Evolutionary conservation across 148 eudicot genomes (phyloP).

Genomic region (Vaccinium myrtillus): DNA sequence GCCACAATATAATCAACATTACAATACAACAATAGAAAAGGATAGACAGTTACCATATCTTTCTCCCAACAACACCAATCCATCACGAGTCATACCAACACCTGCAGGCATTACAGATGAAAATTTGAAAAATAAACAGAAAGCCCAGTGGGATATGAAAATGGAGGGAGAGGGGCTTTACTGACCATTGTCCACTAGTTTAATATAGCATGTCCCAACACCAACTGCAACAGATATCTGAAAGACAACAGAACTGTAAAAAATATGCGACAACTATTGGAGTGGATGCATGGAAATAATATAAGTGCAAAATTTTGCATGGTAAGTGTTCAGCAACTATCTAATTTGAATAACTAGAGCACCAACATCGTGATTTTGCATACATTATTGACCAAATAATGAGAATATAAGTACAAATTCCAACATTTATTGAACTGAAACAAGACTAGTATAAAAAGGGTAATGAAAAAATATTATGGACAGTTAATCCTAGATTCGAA

Average conservation of each 20-base stretch:
- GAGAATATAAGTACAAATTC: background rate
- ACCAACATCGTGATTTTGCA: background rate
- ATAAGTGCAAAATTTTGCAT: background rate
- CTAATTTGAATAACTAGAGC: background rate
- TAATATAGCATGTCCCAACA: constrained; percentile 63
- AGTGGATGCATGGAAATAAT: background rate
- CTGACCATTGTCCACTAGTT: constrained; percentile 90
- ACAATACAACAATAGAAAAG: background rate
- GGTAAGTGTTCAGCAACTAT: background rate
- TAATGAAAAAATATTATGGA: background rate
- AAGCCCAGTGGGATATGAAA: background rate
- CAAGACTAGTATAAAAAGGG: background rate
- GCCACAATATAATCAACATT: constrained; percentile 3
- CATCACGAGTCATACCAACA: constrained; percentile 81
- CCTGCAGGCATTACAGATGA: constrained; percentile 47
- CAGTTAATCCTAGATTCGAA: background rate
- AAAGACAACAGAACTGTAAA: constrained; percentile 14
- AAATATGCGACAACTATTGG: background rate
- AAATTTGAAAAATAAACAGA: constrained; percentile 10
- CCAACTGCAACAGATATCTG: constrained; percentile 74
- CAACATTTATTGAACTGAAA: background rate
- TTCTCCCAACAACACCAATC: constrained; percentile 80
- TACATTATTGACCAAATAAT: background rate
- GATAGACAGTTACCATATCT: constrained; percentile 60
- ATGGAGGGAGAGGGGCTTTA: constrained; percentile 8